Base-by-base conservation (phyloP, 1,139 yeast genomes). In the Blastobotrys apis region DNA sequence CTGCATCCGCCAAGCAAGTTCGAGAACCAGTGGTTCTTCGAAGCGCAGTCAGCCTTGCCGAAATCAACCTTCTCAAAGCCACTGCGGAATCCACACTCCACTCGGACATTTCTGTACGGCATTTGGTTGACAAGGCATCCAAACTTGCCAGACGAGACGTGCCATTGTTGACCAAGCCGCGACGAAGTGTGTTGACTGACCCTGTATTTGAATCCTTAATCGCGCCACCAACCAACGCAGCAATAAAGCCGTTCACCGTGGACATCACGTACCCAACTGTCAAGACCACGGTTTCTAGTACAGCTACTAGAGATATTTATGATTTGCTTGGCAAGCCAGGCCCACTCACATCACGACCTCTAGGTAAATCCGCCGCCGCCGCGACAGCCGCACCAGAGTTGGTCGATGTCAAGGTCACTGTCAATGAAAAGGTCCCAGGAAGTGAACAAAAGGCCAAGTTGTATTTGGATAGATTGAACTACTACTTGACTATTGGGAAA, bases 161-260 rank as follows among this genome's bases (percentile, higher is more conserved):
- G 62, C 72, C 44, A 72, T 68, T 56, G 72, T 77, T 17, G 58
- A 66, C 51, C 68, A 68, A 53, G 66, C 71, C 66, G 67, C 74
- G 43, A 57, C 66, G 29, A 50, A 59, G 46, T 46, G 63, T 50
- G 71, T 81, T 41, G 80, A 80, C 67, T 46, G 85, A 80, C 53
- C 80, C 81, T 30, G 54, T 79, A 13, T 84, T 84, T 58, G 92
- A 83, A 57, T 84, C 77, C 33, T 67, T 84, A 51, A 56, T 83
- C 39, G 71, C 79, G 3, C 78, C 61, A 5, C 34, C 50, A 6
- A 44, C 47, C 17, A 33, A 45, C 13, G 48, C 53, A 13, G 17
- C 22, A 3, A 51, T 81, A 22, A 68, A 82, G 32, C 77, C 78
- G 32, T 75, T 75, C 37, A 67, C 75, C 29, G 75, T 74, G 41